phyloP scores from a whole-genome alignment of 768 basidiomycete genomes.

The Leucocoprinus sp. region DNA sequence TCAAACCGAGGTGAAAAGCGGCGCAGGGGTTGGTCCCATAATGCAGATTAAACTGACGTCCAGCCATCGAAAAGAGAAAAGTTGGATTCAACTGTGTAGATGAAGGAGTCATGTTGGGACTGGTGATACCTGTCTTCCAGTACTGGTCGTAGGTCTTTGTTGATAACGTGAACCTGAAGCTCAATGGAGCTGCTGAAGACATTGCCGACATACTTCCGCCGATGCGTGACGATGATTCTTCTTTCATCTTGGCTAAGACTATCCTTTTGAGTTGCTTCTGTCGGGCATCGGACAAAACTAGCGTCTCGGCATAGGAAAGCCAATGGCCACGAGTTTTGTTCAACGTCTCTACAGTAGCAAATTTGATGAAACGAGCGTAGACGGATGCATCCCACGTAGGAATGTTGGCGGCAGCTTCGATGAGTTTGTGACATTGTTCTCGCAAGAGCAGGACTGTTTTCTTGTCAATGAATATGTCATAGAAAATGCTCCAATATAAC shows the following conservation, averaged over 20 bases:
- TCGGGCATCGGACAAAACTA: slow-evolving; percentile 16
- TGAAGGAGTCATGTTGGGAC: slow-evolving; percentile 13
- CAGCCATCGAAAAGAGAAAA: slow-evolving; percentile 32
- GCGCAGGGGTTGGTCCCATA: slow-evolving; percentile 34
- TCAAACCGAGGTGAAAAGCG: slow-evolving; percentile 34
- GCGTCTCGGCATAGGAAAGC: slow-evolving; percentile 24
- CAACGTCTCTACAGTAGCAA: slow-evolving; percentile 33
- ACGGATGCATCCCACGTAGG: slow-evolving; percentile 29
- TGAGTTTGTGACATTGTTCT: slow-evolving; percentile 31
- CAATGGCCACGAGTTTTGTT: slow-evolving; percentile 32
- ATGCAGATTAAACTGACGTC: slow-evolving; percentile 32
- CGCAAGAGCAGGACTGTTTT: slow-evolving; percentile 22
- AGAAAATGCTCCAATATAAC: slow-evolving; percentile 38
- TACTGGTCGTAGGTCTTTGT: slow-evolving; percentile 20
- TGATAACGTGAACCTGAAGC: slow-evolving; percentile 10
- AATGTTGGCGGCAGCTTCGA: slow-evolving; percentile 23
- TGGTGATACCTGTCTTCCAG: slow-evolving; percentile 35
- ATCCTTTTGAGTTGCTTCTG: slow-evolving; percentile 13
- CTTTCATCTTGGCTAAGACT: slow-evolving; percentile 1
- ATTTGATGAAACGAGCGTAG: slow-evolving; percentile 28
- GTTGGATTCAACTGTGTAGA: slow-evolving; percentile 34
- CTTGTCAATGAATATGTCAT: slow-evolving; percentile 37
- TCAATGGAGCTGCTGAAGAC: slow-evolving; percentile 31
- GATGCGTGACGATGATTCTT: not conserved
- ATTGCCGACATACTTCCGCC: slow-evolving; percentile 5